Conservation (phyloP, 2,329 filamentous ascomycete genomes). For the Fusarium marasasianum region DNA sequence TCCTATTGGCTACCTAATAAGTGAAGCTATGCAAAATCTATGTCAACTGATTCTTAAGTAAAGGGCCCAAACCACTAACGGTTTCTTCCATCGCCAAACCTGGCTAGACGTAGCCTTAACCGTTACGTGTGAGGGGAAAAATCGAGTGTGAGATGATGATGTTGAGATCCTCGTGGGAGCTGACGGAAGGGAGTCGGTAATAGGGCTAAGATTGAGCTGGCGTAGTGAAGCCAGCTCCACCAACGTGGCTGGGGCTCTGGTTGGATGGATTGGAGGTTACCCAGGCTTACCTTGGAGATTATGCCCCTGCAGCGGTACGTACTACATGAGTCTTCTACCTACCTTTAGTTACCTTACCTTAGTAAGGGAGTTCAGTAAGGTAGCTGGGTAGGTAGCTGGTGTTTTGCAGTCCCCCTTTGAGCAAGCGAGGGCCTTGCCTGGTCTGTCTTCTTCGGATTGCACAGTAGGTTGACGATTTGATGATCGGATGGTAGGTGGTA, state of each 20-base stretch:
- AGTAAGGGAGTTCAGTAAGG: not conserved
- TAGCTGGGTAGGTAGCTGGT: not conserved
- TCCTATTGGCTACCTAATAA: no score
- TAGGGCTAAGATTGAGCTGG: constrained; percentile 44
- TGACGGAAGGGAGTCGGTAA: constrained; percentile 41
- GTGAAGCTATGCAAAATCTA: constrained; percentile 1
- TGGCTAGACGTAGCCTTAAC: constrained; percentile 7
- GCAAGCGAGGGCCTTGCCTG: constrained; percentile 6
- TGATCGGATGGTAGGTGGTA: constrained; percentile 38
- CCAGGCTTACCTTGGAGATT: constrained; percentile 9
- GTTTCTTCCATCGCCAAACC: constrained; percentile 19
- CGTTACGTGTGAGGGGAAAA: constrained; percentile 34
- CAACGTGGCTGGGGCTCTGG: constrained; percentile 37
- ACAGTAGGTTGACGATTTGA: constrained; percentile 11
- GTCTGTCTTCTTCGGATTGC: constrained; percentile 6
- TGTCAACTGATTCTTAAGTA: constrained; percentile 11
- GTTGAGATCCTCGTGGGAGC: constrained; percentile 39
- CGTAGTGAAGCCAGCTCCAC: constrained; percentile 39
- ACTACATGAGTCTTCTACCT: not conserved
- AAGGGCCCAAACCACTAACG: constrained; percentile 3
- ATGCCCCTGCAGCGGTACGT: constrained; percentile 30
- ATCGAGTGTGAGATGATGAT: constrained; percentile 37
- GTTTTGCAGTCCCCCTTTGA: not conserved
- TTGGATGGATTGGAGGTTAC: constrained; percentile 35
- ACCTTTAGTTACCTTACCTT: no score